Conservation (phyloP, 768 basidiomycete genomes). For the button mushroom (Agaricus bisporus) region DNA sequence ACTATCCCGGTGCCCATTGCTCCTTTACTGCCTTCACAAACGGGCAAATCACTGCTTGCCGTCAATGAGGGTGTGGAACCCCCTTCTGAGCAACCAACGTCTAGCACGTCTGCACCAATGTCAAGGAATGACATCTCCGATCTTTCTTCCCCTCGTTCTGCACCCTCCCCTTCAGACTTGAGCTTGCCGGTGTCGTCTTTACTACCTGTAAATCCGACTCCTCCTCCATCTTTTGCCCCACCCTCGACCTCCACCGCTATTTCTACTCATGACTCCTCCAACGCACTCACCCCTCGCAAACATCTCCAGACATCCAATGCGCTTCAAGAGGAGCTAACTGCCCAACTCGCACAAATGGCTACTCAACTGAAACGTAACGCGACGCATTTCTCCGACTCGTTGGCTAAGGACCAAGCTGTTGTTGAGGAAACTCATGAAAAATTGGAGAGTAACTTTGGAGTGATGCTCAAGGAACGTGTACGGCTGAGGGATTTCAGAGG, state of each 20-base stretch:
- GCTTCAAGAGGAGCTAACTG: constrained; percentile 69
- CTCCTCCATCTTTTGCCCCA: constrained; percentile 8
- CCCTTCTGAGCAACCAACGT: not conserved
- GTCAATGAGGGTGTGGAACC: not conserved
- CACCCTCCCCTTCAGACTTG: not conserved
- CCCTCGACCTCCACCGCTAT: constrained; percentile 23
- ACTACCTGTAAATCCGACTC: constrained; percentile 8
- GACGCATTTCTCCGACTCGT: constrained; percentile 62
- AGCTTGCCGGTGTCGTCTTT: constrained; percentile 5
- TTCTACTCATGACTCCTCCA: constrained; percentile 19
- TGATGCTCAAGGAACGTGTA: constrained; percentile 60
- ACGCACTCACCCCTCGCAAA: constrained; percentile 1
- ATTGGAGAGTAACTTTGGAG: constrained; percentile 65
- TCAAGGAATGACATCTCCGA: constrained; percentile 1
- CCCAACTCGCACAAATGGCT: constrained; percentile 80
- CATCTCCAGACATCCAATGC: constrained; percentile 45
- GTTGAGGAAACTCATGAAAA: constrained; percentile 63
- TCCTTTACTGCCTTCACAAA: constrained; percentile 1
- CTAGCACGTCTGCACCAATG: not conserved
- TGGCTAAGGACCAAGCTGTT: constrained; percentile 71
- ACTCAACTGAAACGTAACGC: constrained; percentile 82
- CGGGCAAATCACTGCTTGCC: constrained; percentile 15
- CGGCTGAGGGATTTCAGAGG: constrained; percentile 56
- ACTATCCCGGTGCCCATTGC: constrained; percentile 38
- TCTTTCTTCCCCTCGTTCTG: constrained; percentile 12